Evolutionary conservation across 805 yeast species (phyloP).

Genomic region (Wilhelminamyces savonicus): DNA sequence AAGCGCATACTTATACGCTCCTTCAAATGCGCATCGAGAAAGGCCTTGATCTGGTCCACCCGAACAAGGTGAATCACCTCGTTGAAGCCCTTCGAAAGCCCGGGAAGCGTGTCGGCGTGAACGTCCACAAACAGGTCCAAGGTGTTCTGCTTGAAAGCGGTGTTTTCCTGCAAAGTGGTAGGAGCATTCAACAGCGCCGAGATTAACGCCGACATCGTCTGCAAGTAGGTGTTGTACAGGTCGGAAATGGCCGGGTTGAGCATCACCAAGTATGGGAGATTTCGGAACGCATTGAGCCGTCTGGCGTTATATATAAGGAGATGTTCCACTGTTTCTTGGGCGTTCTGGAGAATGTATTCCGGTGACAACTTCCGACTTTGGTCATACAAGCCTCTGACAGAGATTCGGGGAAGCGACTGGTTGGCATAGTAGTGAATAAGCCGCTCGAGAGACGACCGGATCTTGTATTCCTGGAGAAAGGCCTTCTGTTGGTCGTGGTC

Average conservation of each 20-base stretch:
- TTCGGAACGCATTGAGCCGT: constrained; percentile 62
- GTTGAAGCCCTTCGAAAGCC: constrained; percentile 73
- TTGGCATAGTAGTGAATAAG: constrained; percentile 53
- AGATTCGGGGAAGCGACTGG: constrained; percentile 46
- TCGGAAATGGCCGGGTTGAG: constrained; percentile 81
- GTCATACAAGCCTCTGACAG: constrained; percentile 43
- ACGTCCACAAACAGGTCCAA: constrained; percentile 58
- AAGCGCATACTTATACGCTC: constrained; percentile 86
- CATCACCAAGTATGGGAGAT: constrained; percentile 77
- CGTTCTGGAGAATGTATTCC: constrained; percentile 32
- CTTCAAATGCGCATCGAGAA: constrained; percentile 68
- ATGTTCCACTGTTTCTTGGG: constrained; percentile 51
- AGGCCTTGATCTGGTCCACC: constrained; percentile 46
- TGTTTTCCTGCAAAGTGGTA: constrained; percentile 47
- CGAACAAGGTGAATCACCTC: constrained; percentile 50
- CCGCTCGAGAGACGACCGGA: constrained; percentile 52
- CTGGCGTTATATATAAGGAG: constrained; percentile 61
- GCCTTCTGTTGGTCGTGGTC: constrained; percentile 17
- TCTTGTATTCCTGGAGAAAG: constrained; percentile 49
- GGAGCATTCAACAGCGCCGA: constrained; percentile 32
- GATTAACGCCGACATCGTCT: constrained; percentile 46
- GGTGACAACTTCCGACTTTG: constrained; percentile 35
- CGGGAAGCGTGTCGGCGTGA: constrained; percentile 81
- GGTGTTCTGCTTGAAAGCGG: constrained; percentile 40
- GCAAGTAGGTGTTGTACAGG: constrained; percentile 66